phyloP scores from a whole-genome alignment of 768 basidiomycete species.

The Agaricus sinodeliciosus region DNA sequence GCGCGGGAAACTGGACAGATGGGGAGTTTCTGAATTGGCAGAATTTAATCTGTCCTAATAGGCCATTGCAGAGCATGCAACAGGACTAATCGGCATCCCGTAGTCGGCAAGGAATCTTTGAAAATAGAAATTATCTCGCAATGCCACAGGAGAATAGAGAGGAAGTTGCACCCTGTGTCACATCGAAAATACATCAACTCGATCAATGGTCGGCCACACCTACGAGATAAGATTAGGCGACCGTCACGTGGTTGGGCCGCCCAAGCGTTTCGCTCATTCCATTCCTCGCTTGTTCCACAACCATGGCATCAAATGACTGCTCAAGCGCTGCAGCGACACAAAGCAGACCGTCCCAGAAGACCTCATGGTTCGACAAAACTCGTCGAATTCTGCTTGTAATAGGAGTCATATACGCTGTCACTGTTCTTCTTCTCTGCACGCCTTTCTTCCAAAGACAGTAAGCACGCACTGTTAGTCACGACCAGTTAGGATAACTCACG shows the following conservation, averaged over 20 bases:
- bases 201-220: too few species aligned
- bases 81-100: too few species aligned
- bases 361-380: conserved; percentile 19
- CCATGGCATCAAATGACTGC: background rate
- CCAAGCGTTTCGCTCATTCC: too few species aligned
- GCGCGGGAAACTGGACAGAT: too few species aligned
- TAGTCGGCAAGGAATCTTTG: too few species aligned
- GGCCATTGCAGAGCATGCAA: too few species aligned
- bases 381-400: conserved; percentile 27
- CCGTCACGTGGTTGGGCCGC: background rate
- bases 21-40: too few species aligned
- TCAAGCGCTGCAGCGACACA: background rate
- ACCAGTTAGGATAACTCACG: conserved; percentile 1
- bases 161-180: conserved; percentile 65
- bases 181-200: too few species aligned
- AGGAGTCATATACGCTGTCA: conserved; percentile 45
- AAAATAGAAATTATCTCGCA: too few species aligned
- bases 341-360: background rate
- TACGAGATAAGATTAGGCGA: background rate
- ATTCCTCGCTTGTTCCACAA: background rate
- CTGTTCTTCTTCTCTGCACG: conserved; percentile 47
- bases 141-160: conserved; percentile 62
- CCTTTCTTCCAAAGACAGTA: conserved; percentile 69
- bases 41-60: too few species aligned
- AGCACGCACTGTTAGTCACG: conserved; percentile 18